Evolutionary conservation across 2,329 filamentous ascomycete species (phyloP).

Genomic region (Periconia sp.): DNA sequence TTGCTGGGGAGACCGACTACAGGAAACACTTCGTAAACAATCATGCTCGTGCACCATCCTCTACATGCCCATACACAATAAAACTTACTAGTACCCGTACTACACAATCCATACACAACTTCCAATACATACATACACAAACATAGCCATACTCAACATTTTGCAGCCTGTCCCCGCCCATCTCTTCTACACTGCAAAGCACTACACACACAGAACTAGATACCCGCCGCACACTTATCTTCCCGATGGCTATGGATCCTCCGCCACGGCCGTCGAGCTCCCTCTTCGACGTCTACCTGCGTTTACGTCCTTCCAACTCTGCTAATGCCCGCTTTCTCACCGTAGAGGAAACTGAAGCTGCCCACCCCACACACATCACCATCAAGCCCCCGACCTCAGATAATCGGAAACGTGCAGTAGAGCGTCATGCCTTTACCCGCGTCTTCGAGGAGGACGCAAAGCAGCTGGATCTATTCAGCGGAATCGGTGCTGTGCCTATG

Average conservation of each 20-base stretch:
- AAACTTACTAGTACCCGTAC: neutral
- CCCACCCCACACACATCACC: conserved; percentile 53
- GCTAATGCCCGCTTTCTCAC: conserved; percentile 66
- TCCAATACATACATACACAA: neutral
- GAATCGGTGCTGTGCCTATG: conserved; percentile 72
- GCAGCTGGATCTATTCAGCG: conserved; percentile 85
- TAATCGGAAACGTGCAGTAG: conserved; percentile 78
- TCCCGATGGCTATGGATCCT: conserved; percentile 37
- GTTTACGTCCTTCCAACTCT: conserved; percentile 59
- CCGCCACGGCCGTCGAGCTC: conserved; percentile 45
- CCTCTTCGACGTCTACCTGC: conserved; percentile 90
- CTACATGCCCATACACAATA: neutral
- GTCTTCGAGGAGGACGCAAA: conserved; percentile 86
- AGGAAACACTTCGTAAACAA: neutral
- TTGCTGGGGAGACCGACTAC: neutral
- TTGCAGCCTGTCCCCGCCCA: too few species aligned
- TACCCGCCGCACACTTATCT: too few species aligned
- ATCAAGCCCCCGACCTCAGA: conserved; percentile 72
- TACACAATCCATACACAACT: neutral
- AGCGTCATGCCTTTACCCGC: conserved; percentile 91
- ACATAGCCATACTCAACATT: neutral
- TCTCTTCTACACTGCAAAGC: too few species aligned
- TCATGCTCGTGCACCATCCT: neutral
- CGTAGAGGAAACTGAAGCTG: conserved; percentile 60
- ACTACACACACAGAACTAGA: too few species aligned